Conservation (phyloP, 2,329 filamentous ascomycete species). For the Colletotrichum sp. region DNA sequence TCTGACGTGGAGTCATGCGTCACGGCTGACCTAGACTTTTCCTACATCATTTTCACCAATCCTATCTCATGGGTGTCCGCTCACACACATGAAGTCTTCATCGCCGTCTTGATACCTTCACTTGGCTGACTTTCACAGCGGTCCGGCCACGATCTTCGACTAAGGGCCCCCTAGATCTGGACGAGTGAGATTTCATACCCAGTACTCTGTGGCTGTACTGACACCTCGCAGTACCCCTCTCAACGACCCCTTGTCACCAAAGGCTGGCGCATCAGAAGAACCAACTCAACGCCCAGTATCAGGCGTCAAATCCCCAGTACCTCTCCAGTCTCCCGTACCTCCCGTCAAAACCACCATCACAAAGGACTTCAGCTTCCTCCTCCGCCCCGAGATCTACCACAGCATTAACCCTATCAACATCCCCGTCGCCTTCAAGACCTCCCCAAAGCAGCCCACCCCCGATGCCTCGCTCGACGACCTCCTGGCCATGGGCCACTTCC, state of each 20-base stretch:
- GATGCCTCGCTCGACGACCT: conserved; percentile 71
- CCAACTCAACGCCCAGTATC: conserved; percentile 20
- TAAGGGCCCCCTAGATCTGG: conserved; percentile 76
- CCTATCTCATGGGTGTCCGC: neutral
- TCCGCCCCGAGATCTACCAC: conserved; percentile 83
- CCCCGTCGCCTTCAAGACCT: conserved; percentile 70
- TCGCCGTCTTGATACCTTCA: neutral
- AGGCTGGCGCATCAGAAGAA: conserved; percentile 12
- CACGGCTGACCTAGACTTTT: neutral
- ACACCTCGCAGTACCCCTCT: conserved; percentile 22
- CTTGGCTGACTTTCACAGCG: conserved; percentile 35
- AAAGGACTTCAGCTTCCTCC: conserved; percentile 81
- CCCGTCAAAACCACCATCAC: conserved; percentile 39
- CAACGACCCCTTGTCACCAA: conserved; percentile 22
- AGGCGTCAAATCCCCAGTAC: conserved; percentile 24
- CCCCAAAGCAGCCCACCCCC: conserved; percentile 65
- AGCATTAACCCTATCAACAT: conserved; percentile 69
- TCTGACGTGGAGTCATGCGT: too few relatives aligned
- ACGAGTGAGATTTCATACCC: conserved; percentile 57
- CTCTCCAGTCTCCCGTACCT: conserved; percentile 34
- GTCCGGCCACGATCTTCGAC: conserved; percentile 72
- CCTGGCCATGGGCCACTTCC: conserved; percentile 76
- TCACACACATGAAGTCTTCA: neutral
- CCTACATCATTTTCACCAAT: neutral
- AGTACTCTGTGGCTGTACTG: neutral